Base-by-base conservation (phyloP, 2,329 filamentous ascomycete species). In the Chrysoporthe austroafricana region DNA sequence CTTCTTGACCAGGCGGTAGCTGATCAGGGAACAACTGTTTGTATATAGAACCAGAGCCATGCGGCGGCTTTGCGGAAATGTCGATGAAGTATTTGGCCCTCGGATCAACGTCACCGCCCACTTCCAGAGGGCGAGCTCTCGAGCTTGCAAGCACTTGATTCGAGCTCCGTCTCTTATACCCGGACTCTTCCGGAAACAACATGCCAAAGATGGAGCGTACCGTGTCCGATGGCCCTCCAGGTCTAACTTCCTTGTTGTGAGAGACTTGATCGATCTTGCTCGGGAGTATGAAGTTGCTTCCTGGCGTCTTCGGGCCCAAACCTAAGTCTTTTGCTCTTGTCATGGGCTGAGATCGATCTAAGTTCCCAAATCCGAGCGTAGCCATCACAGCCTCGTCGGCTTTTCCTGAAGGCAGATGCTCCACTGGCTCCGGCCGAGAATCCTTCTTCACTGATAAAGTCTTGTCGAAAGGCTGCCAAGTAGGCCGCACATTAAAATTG, bases 11-110 rank as follows among this genome's bases (percentile, higher is more conserved):
- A 4, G 62, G 13, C 4, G 54, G 48, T 57, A 52, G 62, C 21
- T 65, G 16, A 6, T 66, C 68, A 36, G 68, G 69, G 61, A 70
- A 70, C 14, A 70, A 61, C 48, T 66, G 63, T 3, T 65, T 60
- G 32, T 48, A 65, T 16, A 65, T 65, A 21, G 32, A 48, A 9
- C 44, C 34, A 32, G n/a, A 11, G 8, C n/a, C 16, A 21, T 46
- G 21, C n/a, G 14, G 44, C 8, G 44, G 44, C 26, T 18, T 56
- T 4, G 39, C 36, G 7, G 36, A 50, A 44, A 54, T 26, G 2
- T 57, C 52, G n/a, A 44, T 50, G 11, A 57, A 54, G 26, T 54
- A 13, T 44, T 44, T 56, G 7, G 36, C 42, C n/a, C 48, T 63
- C 9, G 39, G 62, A 44, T 56, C 50, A 32, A 44, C 39, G 16